Conservation (phyloP, 176 grass and related monocot genomes). For the Eragrostis nindensis region DNA sequence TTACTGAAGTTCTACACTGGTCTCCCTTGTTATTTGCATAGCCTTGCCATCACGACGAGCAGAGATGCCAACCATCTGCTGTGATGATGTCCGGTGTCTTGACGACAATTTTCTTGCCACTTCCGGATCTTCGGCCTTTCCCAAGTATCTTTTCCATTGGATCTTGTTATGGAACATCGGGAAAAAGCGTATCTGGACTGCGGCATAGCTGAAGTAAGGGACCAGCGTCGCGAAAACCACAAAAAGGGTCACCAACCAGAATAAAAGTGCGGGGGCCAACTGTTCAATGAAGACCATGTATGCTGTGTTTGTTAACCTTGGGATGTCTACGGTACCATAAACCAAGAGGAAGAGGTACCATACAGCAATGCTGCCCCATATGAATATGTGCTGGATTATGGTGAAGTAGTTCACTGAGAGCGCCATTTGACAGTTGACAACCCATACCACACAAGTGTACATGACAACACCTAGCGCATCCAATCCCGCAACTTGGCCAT, state of each 20-base stretch:
- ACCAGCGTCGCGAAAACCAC: conserved; percentile 74
- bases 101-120: conserved; percentile 81
- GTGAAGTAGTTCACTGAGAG: conserved; percentile 93
- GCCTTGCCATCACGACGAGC: conserved; percentile 68
- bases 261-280: conserved; percentile 66
- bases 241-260: conserved; percentile 83
- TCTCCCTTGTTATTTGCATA: conserved; percentile 56
- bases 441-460: conserved; percentile 96
- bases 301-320: conserved; percentile 56
- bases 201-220: conserved; percentile 60
- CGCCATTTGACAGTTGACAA: conserved; percentile 97
- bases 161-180: conserved; percentile 99
- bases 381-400: conserved; percentile 93
- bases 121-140: conserved; percentile 86
- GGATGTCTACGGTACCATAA: conserved; percentile 63
- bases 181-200: conserved; percentile 87
- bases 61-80: conserved; percentile 84
- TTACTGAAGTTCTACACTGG: conserved; percentile 45
- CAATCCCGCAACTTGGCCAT: conserved; percentile 66
- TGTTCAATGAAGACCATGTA: conserved; percentile 84
- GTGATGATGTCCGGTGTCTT: conserved; percentile 51
- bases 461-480: conserved; percentile 76
- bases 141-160: conserved; percentile 81
- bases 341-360: conserved; percentile 86
- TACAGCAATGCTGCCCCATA: conserved; percentile 85